These are phyloP conservation scores for Mortierella sp. DNA, from an alignment of 371 early-diverging fungal species.

Conservation along the genomic window DNA sequence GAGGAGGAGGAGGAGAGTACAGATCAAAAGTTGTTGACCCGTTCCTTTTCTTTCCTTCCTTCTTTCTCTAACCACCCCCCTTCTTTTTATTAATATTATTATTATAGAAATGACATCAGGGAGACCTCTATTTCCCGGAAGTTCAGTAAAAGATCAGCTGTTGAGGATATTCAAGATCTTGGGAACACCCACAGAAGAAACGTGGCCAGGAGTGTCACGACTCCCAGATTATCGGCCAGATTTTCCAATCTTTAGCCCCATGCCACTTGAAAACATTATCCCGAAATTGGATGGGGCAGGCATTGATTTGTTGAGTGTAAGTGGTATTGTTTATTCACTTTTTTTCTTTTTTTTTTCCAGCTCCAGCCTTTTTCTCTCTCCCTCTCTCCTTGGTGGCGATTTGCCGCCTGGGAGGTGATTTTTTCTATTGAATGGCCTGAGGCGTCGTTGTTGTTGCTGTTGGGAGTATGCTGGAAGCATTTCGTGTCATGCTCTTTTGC, in stretches of 20 bases:
- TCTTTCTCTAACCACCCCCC: background rate
- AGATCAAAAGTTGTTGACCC: too few species aligned
- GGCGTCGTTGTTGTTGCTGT: background rate
- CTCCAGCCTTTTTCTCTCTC: too few species aligned
- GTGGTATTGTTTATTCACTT: constrained; percentile 4
- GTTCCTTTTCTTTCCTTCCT: too few species aligned
- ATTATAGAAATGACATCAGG: constrained; percentile 88
- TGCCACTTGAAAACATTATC: constrained; percentile 74
- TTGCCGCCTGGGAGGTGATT: too few species aligned
- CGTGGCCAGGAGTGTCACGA: constrained; percentile 92
- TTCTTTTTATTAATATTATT: constrained; percentile 6
- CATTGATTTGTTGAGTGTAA: constrained; percentile 64
- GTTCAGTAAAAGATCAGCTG: constrained; percentile 89
- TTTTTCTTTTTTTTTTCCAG: background rate
- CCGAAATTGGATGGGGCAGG: constrained; percentile 87
- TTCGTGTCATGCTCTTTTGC: too few species aligned
- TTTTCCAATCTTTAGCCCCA: constrained; percentile 78
- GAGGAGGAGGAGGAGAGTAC: too few species aligned
- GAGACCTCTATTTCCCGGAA: constrained; percentile 96
- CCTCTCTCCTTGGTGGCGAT: too few species aligned
- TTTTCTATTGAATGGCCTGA: too few species aligned
- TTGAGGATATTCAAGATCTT: constrained; percentile 89
- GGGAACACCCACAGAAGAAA: constrained; percentile 90
- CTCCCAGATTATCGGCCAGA: constrained; percentile 90
- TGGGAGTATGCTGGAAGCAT: background rate